phyloP scores from a whole-genome alignment of 345 rosid genomes.

The Brassica cretica region DNA sequence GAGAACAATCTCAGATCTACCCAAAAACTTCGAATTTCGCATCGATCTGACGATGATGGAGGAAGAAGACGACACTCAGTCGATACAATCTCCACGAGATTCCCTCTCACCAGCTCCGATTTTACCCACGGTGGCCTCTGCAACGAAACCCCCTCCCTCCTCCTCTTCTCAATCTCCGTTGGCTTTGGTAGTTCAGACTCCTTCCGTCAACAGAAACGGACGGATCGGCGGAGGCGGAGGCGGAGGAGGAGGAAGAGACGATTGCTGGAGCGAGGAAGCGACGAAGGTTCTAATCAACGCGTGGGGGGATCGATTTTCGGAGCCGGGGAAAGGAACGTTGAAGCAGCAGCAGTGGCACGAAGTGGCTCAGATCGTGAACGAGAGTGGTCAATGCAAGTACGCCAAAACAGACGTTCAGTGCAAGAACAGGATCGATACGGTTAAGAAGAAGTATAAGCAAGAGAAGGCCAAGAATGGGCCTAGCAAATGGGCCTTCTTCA shows the following conservation, averaged over 20 bases:
- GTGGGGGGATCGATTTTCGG: slow-evolving; percentile 89
- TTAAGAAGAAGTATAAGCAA: slow-evolving; percentile 88
- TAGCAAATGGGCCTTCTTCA: slow-evolving; percentile 78
- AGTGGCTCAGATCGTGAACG: slow-evolving; percentile 86
- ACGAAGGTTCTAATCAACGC: slow-evolving; percentile 77
- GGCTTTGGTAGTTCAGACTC: slow-evolving; percentile 42
- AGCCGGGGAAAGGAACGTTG: slow-evolving; percentile 84
- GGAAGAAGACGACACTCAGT: slow-evolving; percentile 57
- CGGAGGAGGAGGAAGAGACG: slow-evolving; percentile 71
- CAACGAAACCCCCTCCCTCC: slow-evolving; percentile 30
- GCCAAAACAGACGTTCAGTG: slow-evolving; percentile 86
- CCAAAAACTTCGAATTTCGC: background rate
- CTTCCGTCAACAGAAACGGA: slow-evolving; percentile 41
- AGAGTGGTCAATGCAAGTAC: slow-evolving; percentile 56
- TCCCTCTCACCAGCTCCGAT: slow-evolving; percentile 43
- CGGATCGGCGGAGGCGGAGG: slow-evolving; percentile 23
- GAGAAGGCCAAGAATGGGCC: slow-evolving; percentile 68
- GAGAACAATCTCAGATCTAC: slow-evolving; percentile 20
- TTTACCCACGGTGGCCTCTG: slow-evolving; percentile 38
- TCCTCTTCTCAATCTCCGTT: slow-evolving; percentile 29
- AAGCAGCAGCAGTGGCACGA: slow-evolving; percentile 95
- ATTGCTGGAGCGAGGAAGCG: slow-evolving; percentile 92
- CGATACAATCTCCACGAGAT: slow-evolving; percentile 40
- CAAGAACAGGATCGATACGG: slow-evolving; percentile 92
- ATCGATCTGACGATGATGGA: slow-evolving; percentile 43